Evolutionary conservation across 495 filamentous ascomycete species (phyloP).

Genomic region (Hyaloscypha hepaticicola): DNA sequence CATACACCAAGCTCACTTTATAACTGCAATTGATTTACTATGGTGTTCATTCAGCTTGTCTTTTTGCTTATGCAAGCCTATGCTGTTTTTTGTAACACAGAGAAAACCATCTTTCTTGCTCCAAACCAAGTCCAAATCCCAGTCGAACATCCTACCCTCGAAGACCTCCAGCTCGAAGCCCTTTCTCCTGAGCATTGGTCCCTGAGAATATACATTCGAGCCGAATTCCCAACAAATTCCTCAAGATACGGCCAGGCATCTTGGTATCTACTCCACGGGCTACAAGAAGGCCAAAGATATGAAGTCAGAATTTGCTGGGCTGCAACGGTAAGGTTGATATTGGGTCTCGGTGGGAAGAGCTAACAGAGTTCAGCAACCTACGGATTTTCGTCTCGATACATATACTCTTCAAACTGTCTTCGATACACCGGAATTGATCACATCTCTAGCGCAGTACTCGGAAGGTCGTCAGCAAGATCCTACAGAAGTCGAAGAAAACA

Average conservation of each 20-base stretch:
- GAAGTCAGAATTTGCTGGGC: slow-evolving; percentile 94
- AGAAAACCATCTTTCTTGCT: slow-evolving; percentile 87
- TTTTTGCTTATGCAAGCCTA: slow-evolving; percentile 46
- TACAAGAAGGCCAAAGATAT: slow-evolving; percentile 73
- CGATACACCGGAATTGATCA: slow-evolving; percentile 57
- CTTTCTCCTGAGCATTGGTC: slow-evolving; percentile 57
- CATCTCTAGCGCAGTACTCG: slow-evolving; percentile 64
- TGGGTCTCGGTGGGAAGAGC: neutral
- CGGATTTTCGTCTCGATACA: slow-evolving; percentile 67
- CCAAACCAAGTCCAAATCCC: slow-evolving; percentile 57
- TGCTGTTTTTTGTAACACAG: slow-evolving; percentile 52
- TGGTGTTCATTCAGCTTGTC: slow-evolving; percentile 6
- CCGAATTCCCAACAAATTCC: slow-evolving; percentile 60
- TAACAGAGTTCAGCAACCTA: slow-evolving; percentile 70
- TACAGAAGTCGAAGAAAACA: slow-evolving; percentile 23
- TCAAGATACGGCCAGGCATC: slow-evolving; percentile 61
- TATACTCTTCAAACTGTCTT: slow-evolving; percentile 59
- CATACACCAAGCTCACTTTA: neutral
- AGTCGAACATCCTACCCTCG: slow-evolving; percentile 54
- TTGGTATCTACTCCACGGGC: slow-evolving; percentile 81
- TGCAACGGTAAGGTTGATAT: slow-evolving; percentile 67
- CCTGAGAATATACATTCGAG: slow-evolving; percentile 60
- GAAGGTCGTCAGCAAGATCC: slow-evolving; percentile 37
- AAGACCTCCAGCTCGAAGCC: slow-evolving; percentile 61
- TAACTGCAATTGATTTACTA: neutral